Percentiles rank a stretch among this genome's conserved stretches.
phyloP scores from a whole-genome alignment of 257 asterid genomes.

The Verbascum thapsus region DNA sequence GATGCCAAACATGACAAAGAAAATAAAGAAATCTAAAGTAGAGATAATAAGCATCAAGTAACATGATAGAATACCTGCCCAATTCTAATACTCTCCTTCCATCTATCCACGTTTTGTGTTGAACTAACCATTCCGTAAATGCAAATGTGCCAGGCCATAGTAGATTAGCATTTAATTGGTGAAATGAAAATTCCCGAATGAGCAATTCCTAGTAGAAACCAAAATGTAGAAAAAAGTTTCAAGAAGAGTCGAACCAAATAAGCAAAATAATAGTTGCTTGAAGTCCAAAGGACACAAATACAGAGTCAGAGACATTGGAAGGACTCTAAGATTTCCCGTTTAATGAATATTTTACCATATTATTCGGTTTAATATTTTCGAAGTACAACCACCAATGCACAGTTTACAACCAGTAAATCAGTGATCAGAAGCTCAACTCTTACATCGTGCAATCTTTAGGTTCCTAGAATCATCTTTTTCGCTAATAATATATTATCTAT shows the following conservation, averaged over 20 bases:
- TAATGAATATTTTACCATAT: neutral
- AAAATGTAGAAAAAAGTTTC: constrained; percentile 20
- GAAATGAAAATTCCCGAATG: constrained; percentile 82
- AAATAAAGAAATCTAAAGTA: neutral
- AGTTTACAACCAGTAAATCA: neutral
- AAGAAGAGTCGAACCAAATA: neutral
- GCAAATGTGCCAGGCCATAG: constrained; percentile 99
- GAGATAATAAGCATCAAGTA: neutral
- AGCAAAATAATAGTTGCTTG: constrained; percentile 1
- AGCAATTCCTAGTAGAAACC: constrained; percentile 68
- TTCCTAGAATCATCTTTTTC: constrained; percentile 8
- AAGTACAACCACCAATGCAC: constrained; percentile 18
- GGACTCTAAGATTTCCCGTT: too few species aligned
- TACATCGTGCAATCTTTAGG: constrained; percentile 3
- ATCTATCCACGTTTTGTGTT: constrained; percentile 56
- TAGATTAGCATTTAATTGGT: constrained; percentile 86
- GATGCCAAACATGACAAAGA: neutral
- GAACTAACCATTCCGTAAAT: constrained; percentile 81
- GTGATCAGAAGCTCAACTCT: constrained; percentile 10
- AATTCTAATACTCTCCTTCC: constrained; percentile 72
- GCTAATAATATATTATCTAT: neutral
- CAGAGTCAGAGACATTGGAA: too few species aligned
- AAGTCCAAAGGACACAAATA: too few species aligned
- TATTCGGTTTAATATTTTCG: neutral
- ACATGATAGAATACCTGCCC: constrained; percentile 62